These are phyloP conservation scores for Tulasnella sp. DNA, from an alignment of 768 basidiomycete species.

Conservation along the genomic window DNA sequence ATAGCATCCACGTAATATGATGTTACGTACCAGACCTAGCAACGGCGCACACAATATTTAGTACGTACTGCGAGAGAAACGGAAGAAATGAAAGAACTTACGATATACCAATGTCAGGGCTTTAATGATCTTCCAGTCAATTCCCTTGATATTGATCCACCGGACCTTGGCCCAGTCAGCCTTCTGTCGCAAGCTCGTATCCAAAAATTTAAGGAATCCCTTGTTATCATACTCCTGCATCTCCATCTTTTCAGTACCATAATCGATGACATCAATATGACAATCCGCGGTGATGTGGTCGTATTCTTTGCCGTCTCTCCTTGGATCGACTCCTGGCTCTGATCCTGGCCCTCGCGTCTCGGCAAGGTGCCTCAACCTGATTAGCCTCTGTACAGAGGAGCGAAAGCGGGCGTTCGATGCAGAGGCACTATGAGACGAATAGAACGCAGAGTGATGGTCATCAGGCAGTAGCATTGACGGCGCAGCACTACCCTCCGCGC, in stretches of 20 bases:
- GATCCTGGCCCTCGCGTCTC: background rate
- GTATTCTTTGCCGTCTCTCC: background rate
- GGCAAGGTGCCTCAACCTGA: background rate
- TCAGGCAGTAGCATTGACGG: background rate
- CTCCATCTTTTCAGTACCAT: background rate
- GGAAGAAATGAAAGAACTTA: background rate
- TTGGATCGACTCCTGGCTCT: constrained; percentile 12
- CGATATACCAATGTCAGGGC: constrained; percentile 5
- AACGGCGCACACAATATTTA: background rate
- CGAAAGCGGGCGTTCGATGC: constrained; percentile 3
- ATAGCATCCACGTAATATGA: no score
- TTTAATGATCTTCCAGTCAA: constrained; percentile 12
- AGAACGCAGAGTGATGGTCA: background rate
- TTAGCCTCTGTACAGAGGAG: constrained; percentile 6
- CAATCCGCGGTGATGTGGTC: constrained; percentile 8
- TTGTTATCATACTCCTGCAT: constrained; percentile 4
- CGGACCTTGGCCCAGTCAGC: constrained; percentile 4
- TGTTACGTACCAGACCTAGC: constrained; percentile 6
- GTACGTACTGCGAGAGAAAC: background rate
- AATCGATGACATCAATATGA: constrained; percentile 13
- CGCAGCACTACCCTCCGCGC: background rate
- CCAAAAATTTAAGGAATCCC: constrained; percentile 2
- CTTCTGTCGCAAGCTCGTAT: background rate
- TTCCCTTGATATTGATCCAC: constrained; percentile 13
- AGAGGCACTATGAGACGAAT: background rate